Evolutionary conservation across 768 basidiomycete genomes (phyloP), one percentile per base, ranked within the genome.

Genomic region (Lanmaoa pseudosensibilis): DNA sequence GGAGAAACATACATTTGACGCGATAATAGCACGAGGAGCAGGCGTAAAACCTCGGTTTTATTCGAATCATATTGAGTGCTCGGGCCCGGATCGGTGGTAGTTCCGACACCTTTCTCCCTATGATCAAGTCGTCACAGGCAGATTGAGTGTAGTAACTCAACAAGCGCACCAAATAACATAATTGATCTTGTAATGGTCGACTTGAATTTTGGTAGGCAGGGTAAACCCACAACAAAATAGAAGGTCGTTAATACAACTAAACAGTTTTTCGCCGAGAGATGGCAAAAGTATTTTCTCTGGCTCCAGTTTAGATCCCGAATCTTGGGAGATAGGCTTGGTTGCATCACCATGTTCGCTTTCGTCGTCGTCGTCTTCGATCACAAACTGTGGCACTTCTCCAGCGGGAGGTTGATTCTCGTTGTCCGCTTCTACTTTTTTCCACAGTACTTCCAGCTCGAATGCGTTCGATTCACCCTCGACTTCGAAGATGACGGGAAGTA

Each of bases 91-190:
- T 91, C 87, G 37, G 81, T 77, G 2, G 93, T 92, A 2, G 93
- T 93, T 13, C 97, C 96, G 23, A 99, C 83, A 13, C 96, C 96
- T 66, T 89, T 93, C 77, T 97, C 94, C 96, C 96, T 94, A 54
- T 30, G 21, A 39, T 44, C 27, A 41, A 46, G 36, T 53, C 38
- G 32, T 62, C 27, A 62, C 27, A 40, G 52, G 57, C 37, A n/a
- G 3, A 51, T 19, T 33, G 46, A 39, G 52, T 32, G 43, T 33
- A 57, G 30, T 12, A 57, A 52, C 36, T 48, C 40, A 21, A 55
- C 15, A 7, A 58, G 70, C 87, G 57, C 69, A 92, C 92, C 93
- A 96, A 52, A 95, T 95, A 23, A 90, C 78, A 76, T 94, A 89
- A 69, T 88, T 86, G 44, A 94, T 86, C 69, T 91, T 89, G 69